These are phyloP conservation scores for Ogataea trehalophila DNA, from an alignment of 805 yeast genomes.

Conservation along the genomic window DNA sequence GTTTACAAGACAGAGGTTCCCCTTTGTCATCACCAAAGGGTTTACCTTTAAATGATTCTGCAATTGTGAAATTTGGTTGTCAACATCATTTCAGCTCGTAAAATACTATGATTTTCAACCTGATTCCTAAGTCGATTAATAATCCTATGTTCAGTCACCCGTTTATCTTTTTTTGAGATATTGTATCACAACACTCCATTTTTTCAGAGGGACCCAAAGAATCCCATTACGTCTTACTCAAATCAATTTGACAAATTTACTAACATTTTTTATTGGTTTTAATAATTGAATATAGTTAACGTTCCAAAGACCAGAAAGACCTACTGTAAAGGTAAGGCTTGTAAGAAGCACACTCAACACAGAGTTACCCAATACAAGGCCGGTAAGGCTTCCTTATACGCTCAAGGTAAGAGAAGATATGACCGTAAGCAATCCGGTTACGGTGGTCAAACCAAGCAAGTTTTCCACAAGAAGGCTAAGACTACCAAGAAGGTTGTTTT, in stretches of 20 bases:
- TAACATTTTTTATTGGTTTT: neutral
- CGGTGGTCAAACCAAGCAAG: slow-evolving; percentile 99
- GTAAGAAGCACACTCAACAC: slow-evolving; percentile 99
- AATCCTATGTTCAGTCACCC: too few species aligned
- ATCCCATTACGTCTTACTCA: neutral
- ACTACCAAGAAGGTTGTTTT: slow-evolving; percentile 99
- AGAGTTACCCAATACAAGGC: slow-evolving; percentile 99
- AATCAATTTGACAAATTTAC: neutral
- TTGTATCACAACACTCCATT: too few species aligned
- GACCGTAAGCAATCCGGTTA: slow-evolving; percentile 99
- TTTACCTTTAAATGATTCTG: too few species aligned
- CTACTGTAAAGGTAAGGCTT: slow-evolving; percentile 98
- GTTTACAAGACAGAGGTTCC: too few species aligned
- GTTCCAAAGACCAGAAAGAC: slow-evolving; percentile 99
- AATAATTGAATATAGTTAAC: slow-evolving; percentile 62
- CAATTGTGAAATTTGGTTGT: too few species aligned
- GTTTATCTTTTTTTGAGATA: too few species aligned
- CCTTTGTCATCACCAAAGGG: too few species aligned
- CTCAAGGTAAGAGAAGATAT: slow-evolving; percentile 99
- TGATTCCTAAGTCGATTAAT: too few species aligned
- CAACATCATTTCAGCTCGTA: too few species aligned
- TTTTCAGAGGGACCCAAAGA: too few species aligned
- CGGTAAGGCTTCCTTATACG: slow-evolving; percentile 98
- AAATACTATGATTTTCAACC: too few species aligned
- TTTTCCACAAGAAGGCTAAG: slow-evolving; percentile 99